phyloP scores from a whole-genome alignment of 2,329 filamentous ascomycete genomes.

The Diaporthe citri region DNA sequence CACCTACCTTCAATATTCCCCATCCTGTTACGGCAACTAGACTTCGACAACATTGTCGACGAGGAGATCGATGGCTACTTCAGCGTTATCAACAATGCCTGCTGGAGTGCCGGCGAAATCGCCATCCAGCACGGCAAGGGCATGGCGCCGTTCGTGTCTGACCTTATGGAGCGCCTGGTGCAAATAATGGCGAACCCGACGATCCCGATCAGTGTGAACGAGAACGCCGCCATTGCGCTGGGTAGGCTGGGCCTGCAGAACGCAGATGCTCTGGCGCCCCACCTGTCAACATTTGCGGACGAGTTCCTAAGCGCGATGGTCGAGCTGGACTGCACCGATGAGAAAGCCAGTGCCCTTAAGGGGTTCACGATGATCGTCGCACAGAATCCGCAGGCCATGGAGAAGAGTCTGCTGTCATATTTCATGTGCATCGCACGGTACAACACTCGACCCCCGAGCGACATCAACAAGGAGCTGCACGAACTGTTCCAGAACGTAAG shows the following conservation, averaged over 20 bases:
- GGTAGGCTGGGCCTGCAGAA: slow-evolving; percentile 88
- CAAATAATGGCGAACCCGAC: slow-evolving; percentile 87
- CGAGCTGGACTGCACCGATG: slow-evolving; percentile 87
- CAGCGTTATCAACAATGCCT: slow-evolving; percentile 97
- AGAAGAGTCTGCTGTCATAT: slow-evolving; percentile 84
- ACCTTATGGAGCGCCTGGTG: slow-evolving; percentile 81
- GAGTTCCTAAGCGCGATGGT: slow-evolving; percentile 86
- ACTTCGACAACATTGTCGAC: slow-evolving; percentile 80
- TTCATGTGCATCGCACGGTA: slow-evolving; percentile 88
- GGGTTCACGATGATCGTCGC: slow-evolving; percentile 89
- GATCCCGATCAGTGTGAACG: slow-evolving; percentile 87
- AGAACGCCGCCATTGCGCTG: slow-evolving; percentile 94
- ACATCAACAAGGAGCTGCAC: slow-evolving; percentile 74
- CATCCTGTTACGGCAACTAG: slow-evolving; percentile 87
- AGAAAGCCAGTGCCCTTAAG: slow-evolving; percentile 93
- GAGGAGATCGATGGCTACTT: slow-evolving; percentile 88
- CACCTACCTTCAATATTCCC: slow-evolving; percentile 81
- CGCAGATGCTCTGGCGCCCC: slow-evolving; percentile 80
- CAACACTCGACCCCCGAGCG: slow-evolving; percentile 71
- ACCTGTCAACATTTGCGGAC: slow-evolving; percentile 83
- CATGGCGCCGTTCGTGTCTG: slow-evolving; percentile 82
- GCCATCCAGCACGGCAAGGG: slow-evolving; percentile 81
- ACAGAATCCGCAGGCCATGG: slow-evolving; percentile 91
- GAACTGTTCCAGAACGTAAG: slow-evolving; percentile 82
- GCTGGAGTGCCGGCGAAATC: slow-evolving; percentile 96